A percentile compares a stretch with the other conserved stretches of the same genome.
Evolutionary conservation across 2,329 filamentous ascomycete species (phyloP).

Genomic region (Epicoccum nigrum): DNA sequence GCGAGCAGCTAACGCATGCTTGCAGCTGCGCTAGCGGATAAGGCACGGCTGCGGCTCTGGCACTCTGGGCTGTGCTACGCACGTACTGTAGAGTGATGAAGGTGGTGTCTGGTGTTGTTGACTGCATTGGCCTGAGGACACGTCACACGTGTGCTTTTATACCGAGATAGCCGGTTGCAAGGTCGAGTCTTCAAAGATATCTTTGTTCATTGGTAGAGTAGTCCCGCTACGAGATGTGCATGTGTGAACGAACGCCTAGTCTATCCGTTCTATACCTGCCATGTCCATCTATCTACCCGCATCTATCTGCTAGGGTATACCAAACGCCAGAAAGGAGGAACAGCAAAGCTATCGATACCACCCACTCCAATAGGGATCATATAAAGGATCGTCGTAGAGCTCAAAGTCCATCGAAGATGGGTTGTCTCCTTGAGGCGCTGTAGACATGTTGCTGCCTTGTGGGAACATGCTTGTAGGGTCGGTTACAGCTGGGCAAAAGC

Average conservation of each 20-base stretch:
- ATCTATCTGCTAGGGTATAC: conserved; percentile 1
- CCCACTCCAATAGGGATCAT: no score
- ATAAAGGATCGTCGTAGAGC: not conserved
- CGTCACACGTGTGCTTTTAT: no score
- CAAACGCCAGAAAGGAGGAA: conserved; percentile 1
- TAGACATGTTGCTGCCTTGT: not conserved
- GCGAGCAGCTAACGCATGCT: not conserved
- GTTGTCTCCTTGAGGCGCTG: not conserved
- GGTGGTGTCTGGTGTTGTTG: not conserved
- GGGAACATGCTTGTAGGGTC: not conserved
- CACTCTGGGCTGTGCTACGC: not conserved
- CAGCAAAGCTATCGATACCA: not conserved
- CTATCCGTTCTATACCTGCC: conserved; percentile 1
- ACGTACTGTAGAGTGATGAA: no score
- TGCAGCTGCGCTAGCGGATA: conserved; percentile 11
- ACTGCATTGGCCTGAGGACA: not conserved
- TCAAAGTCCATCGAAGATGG: not conserved
- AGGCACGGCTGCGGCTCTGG: conserved; percentile 12
- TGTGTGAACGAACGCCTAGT: not conserved
- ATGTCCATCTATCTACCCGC: conserved; percentile 1
- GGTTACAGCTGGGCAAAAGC: not conserved
- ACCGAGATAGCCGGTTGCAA: no score
- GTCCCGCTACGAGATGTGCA: conserved; percentile 4
- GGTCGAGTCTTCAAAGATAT: no score
- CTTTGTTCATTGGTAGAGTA: not conserved